Evolutionary conservation across 441 rosid species (phyloP), one percentile per base, ranked within the genome.

Genomic region (Geranium incanum): DNA sequence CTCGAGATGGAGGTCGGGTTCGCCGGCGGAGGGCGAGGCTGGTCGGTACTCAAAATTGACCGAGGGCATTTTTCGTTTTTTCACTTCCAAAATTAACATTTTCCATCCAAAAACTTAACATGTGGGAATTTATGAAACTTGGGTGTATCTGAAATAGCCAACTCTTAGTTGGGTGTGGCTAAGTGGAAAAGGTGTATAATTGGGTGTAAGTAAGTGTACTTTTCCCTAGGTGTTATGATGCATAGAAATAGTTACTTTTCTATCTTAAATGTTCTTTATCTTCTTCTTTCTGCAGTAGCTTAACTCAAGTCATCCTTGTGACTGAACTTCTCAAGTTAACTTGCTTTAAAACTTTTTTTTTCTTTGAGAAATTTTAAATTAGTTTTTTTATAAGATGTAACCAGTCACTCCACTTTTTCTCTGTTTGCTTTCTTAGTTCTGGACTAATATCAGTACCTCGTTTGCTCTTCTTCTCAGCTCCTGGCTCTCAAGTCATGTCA

Each of bases 401-500:
- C 60, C 43, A 66, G 70, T 36, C 67, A 9, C 19, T 67, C 36
- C 39, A 16, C 64, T 45, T 71, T 16, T 39, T 16, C 3, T 62
- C 36, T 57, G 57, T 13, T 33, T 64, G 38, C 60, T 4, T 62
- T 18, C 66, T 48, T 41, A 33, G 6, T 68, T 55, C 50, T 72
- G 41, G 23, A n/a, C 41, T 68, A 36, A 41, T n/a, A 8, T 66
- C 57, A 15, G 28, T 70, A 68, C 48, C 2, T 62, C 55, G 1
- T 15, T 48, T 77, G 68, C 72, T 78, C 28, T 4, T 71, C 77
- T 78, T 41, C 67, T 67, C 87, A 94, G 99, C 83, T 95, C 83
- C 68, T 86, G 83, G 99, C 90, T 5, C 80, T 95, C 66, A 92
- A 95, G 85, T 86, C 94, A 70, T 95, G 99, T 72, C 99, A 95